Evolutionary conservation across 192 early-diverging fungal species (phyloP).

Genomic region (Linnemannia exigua): DNA sequence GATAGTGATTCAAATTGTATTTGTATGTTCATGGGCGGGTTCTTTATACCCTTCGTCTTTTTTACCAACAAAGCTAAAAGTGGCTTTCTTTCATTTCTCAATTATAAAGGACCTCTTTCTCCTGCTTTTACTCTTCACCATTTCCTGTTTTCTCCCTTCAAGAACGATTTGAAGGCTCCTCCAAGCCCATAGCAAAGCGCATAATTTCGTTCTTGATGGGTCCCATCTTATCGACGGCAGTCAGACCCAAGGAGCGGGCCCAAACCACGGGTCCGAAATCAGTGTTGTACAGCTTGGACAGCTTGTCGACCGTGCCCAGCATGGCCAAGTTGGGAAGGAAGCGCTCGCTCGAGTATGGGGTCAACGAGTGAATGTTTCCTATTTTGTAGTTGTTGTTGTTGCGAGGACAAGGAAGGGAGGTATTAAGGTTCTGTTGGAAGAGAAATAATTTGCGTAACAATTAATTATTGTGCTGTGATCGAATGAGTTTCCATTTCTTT

Average conservation of each 20-base stretch:
- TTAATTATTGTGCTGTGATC: neutral
- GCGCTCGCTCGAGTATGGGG: conserved; percentile 85
- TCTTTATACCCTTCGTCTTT: neutral
- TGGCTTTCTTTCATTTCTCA: neutral
- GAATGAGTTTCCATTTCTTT: neutral
- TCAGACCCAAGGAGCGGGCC: conserved; percentile 80
- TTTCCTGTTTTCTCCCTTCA: neutral
- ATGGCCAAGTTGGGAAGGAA: conserved; percentile 87
- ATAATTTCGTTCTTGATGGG: conserved; percentile 75
- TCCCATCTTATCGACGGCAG: conserved; percentile 75
- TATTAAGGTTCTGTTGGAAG: neutral
- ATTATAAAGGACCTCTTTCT: no score
- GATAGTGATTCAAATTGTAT: neutral
- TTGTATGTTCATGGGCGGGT: neutral
- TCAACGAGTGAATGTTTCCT: conserved; percentile 79
- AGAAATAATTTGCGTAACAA: neutral
- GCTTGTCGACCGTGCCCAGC: conserved; percentile 85
- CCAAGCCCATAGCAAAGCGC: conserved; percentile 71
- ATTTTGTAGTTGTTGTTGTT: neutral
- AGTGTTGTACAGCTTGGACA: conserved; percentile 84
- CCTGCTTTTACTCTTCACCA: no score
- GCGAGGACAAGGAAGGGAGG: neutral
- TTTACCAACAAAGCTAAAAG: neutral
- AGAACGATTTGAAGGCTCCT: conserved; percentile 24
- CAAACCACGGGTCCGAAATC: conserved; percentile 72